Evolutionary conservation across 345 rosid genomes (phyloP).

Genomic region (Clausena lansium): DNA sequence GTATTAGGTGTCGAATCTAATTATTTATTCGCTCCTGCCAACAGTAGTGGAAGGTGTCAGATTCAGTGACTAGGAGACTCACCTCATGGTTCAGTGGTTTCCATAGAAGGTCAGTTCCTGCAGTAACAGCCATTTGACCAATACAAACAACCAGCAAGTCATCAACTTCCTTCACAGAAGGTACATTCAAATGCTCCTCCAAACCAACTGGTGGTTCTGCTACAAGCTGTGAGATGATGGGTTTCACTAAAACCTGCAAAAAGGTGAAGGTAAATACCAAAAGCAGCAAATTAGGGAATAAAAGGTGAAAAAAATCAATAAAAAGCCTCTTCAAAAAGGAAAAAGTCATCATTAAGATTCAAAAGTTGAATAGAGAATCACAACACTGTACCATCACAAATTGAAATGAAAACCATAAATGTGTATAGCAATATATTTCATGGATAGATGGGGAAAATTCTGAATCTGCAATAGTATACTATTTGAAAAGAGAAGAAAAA

Average conservation of each 20-base stretch:
- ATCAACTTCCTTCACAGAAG: conserved; percentile 71
- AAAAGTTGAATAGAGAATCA: not conserved
- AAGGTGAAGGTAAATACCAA: conserved; percentile 1
- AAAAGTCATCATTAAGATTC: not conserved
- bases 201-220: conserved; percentile 59
- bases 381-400: not conserved
- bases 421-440: not conserved
- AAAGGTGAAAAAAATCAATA: not conserved
- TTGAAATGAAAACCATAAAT: not conserved
- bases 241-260: conserved; percentile 78
- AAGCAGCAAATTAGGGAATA: conserved; percentile 6
- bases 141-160: conserved; percentile 66
- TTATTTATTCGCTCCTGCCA: not conserved
- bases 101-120: conserved; percentile 90
- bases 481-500: not conserved
- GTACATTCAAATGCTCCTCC: conserved; percentile 54
- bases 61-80: conserved; percentile 4
- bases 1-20: not conserved
- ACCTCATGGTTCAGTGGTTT: conserved; percentile 95
- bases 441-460: not conserved
- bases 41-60: not conserved
- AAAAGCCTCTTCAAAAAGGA: not conserved
- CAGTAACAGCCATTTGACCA: conserved; percentile 94
- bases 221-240: conserved; percentile 71
- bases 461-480: not conserved